Evolutionary conservation across 768 basidiomycete species (phyloP).

Genomic region (Leccinum subgranulosum): DNA sequence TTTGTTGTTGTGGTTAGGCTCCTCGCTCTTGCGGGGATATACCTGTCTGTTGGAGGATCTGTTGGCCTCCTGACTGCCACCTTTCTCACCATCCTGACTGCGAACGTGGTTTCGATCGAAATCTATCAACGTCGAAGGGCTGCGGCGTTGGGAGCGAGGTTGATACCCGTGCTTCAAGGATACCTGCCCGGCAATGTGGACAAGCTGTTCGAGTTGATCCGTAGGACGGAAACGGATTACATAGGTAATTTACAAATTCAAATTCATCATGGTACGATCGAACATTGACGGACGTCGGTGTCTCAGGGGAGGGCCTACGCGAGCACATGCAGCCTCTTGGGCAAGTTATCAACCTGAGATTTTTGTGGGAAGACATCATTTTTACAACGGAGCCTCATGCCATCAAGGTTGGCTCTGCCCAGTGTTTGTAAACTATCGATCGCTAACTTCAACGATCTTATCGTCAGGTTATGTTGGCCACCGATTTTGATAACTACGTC

Average conservation of each 20-base stretch:
- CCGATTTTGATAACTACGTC: slow-evolving; percentile 41
- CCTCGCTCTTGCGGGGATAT: slow-evolving; percentile 9
- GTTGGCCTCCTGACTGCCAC: slow-evolving; percentile 4
- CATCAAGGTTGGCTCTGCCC: slow-evolving; percentile 31
- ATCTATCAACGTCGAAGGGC: slow-evolving; percentile 18
- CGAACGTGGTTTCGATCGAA: slow-evolving; percentile 1
- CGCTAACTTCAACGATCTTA: not conserved
- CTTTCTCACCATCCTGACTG: slow-evolving; percentile 1
- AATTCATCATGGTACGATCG: not conserved
- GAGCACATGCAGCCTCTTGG: slow-evolving; percentile 27
- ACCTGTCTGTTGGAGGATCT: slow-evolving; percentile 3
- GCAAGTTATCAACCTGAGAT: slow-evolving; percentile 38
- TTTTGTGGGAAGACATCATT: slow-evolving; percentile 48
- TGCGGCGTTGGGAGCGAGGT: slow-evolving; percentile 23
- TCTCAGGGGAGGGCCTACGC: slow-evolving; percentile 22
- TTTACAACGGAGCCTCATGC: slow-evolving; percentile 52
- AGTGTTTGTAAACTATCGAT: not conserved
- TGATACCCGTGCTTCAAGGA: slow-evolving; percentile 32
- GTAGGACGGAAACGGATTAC: slow-evolving; percentile 30
- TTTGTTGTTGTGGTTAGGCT: slow-evolving; percentile 11
- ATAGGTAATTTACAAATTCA: slow-evolving; percentile 25
- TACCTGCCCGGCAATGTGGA: slow-evolving; percentile 35
- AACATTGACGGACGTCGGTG: not conserved
- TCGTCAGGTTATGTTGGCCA: slow-evolving; percentile 38
- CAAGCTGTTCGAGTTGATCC: slow-evolving; percentile 21